Evolutionary conservation across 768 basidiomycete genomes (phyloP), one percentile per base, ranked within the genome.

Genomic region (Termitomyces sp.): DNA sequence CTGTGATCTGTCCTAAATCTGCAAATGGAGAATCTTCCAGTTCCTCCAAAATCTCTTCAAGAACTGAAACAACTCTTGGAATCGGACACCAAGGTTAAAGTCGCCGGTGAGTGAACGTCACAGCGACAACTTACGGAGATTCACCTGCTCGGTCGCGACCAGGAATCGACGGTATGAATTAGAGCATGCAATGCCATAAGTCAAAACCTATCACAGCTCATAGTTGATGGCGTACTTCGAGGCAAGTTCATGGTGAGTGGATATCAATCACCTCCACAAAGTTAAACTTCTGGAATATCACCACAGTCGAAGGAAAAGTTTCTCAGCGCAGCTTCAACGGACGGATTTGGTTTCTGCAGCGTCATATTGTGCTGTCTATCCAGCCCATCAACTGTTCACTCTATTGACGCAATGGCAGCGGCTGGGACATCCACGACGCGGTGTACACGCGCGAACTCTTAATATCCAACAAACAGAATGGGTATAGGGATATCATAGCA

Each of bases 341-440:
- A 87, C 60, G 93, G 93, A 0, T 96, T 97, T 69, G 92, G 93
- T 5, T 97, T 95, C 74, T 96, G 92, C 74, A 92, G 89, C 64
- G 90, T 95, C 49, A 84, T 95, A 56, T 98, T 95, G 92, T 90
- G 22, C 37, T 53, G 18, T 16, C 10, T 7, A 28, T 33, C 28
- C 41, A 28, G 8, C n/a, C 24, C 16, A 45, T 24, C 5, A 4
- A 7, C 13, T 12, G 31, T 33, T 16, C 13, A n/a, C 22, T 22
- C 15, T 44, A 10, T 6, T 51, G 29, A 57, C 31, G 9, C 41
- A 33, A 55, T 57, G 44, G 12, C 62, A 93, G 88, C 60, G 91
- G 90, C 49, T 94, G 92, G 95, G 92, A 96, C 70, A 86, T 98
- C 16, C 93, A 98, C 63, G 97, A 98, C 68, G 61, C 79, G 0